phyloP scores from a whole-genome alignment of 1,139 yeast species.

The Taphrina flavorubra region DNA sequence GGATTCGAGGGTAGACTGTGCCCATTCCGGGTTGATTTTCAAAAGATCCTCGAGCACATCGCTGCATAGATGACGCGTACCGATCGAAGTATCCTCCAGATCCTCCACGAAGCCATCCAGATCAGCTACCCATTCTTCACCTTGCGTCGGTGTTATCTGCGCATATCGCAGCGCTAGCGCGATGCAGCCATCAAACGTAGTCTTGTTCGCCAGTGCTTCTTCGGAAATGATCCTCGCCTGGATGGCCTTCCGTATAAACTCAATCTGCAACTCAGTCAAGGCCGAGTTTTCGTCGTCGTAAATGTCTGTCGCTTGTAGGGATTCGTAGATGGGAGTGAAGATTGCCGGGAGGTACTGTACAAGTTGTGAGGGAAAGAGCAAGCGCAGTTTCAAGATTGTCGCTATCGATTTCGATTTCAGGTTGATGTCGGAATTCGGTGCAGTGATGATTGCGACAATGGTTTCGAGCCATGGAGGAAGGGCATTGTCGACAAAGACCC shows the following conservation, averaged over 20 bases:
- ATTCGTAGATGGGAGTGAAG: conserved; percentile 32
- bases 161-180: conserved; percentile 34
- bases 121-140: conserved; percentile 36
- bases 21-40: conserved; percentile 27
- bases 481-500: conserved; percentile 39
- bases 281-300: conserved; percentile 17
- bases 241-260: conserved; percentile 27
- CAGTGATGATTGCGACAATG: conserved; percentile 23
- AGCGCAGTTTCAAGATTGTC: conserved; percentile 35
- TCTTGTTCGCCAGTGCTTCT: conserved; percentile 20
- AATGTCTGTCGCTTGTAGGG: conserved; percentile 23
- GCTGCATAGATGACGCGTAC: conserved; percentile 32
- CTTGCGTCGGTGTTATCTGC: conserved; percentile 30
- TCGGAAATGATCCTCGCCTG: conserved; percentile 32
- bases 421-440: background rate
- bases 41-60: conserved; percentile 32
- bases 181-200: conserved; percentile 29
- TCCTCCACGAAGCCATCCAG: conserved; percentile 39
- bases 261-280: conserved; percentile 24
- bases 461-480: conserved; percentile 44
- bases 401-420: conserved; percentile 26
- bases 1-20: background rate
- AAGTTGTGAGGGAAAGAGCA: conserved; percentile 38
- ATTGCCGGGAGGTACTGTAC: conserved; percentile 35
- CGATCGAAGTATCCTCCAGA: conserved; percentile 30